Percentiles rank a stretch among this genome's conserved stretches.
Conservation (phyloP, 1,284 basidiomycete genomes). For the Naganishia albida region DNA sequence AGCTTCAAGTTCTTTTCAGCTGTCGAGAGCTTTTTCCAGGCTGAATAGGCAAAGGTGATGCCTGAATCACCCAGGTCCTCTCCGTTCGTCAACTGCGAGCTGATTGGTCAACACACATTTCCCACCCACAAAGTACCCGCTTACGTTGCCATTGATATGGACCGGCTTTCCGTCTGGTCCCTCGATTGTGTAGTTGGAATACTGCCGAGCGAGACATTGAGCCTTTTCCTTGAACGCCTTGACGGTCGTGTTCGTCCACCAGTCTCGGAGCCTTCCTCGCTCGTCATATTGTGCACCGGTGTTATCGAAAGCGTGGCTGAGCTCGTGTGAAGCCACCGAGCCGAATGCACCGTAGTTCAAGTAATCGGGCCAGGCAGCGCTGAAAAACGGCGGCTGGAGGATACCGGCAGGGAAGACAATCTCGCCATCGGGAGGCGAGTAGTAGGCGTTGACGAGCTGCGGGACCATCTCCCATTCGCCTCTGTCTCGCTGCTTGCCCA, state of each 20-base stretch:
- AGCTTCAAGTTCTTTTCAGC: conserved; percentile 62
- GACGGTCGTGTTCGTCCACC: conserved; percentile 76
- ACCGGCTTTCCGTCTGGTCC: conserved; percentile 81
- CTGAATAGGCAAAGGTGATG: conserved; percentile 79
- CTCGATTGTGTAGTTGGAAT: conserved; percentile 76
- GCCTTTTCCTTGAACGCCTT: conserved; percentile 79
- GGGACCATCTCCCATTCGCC: conserved; percentile 89
- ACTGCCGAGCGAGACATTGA: conserved; percentile 86
- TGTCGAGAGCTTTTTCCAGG: conserved; percentile 67
- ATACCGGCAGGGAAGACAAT: conserved; percentile 89
- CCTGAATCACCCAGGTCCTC: conserved; percentile 89
- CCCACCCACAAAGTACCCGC: conserved; percentile 59
- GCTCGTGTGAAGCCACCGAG: conserved; percentile 82
- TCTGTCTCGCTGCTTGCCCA: conserved; percentile 71
- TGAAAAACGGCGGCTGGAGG: conserved; percentile 89
- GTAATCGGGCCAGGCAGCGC: conserved; percentile 76
- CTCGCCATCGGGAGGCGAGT: conserved; percentile 39
- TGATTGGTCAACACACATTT: conserved; percentile 20
- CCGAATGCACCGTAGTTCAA: conserved; percentile 90
- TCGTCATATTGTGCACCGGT: conserved; percentile 66
- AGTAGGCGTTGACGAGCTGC: conserved; percentile 57
- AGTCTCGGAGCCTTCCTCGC: conserved; percentile 64
- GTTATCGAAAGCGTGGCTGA: conserved; percentile 66
- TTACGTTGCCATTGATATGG: conserved; percentile 75
- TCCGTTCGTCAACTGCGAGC: conserved; percentile 64